Base-by-base conservation (phyloP, 2,329 filamentous ascomycete species). In the Fusarium nisikadoi region DNA sequence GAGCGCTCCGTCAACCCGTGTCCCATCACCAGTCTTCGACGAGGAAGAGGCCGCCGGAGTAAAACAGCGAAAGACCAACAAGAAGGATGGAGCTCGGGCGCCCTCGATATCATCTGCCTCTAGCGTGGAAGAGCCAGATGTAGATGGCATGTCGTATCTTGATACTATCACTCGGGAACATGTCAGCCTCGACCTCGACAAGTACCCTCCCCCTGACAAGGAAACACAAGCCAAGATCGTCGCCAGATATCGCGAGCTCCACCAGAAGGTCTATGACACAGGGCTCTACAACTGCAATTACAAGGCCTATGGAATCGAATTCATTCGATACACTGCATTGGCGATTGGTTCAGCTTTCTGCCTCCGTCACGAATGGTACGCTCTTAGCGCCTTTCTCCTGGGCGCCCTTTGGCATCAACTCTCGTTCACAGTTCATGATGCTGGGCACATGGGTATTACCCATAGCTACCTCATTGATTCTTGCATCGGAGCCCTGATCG, bases 381-480 rank as follows among this genome's bases (percentile, higher is more conserved):
- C 83, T 52, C 83, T 88, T 5, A 93, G 93, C 62, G 94, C 90
- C 3, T 80, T 93, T 53, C 94, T 91, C 74, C 86, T 98, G 6
- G 96, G 95, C 25, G 86, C 89, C 70, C 88, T 97, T 78, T 98
- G 96, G 95, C 96, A 98, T 79, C 96, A 98, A 80, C 87, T 98
- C 33, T 93, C 95, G 56, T 99, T 99, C 79, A 92, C 92, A 2
- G 96, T 94, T 68, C 96, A 99, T 81, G 96, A 99, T 85, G 94
- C 95, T 55, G 95, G 94, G 11, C 96, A 99, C 81, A 97, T 98
- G 92, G 96, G 94, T 73, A 97, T 99, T 76, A 99, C 96, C 5
- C 95, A 98, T 82, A 87, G 92, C 79, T 98, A 95, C 80, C 91
- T 93, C 54, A 83, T 90, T 41, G 96, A 99, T 81, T 92, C 92